Evolutionary conservation across 2,329 filamentous ascomycete species (phyloP).

Genomic region (Coniella vitis): DNA sequence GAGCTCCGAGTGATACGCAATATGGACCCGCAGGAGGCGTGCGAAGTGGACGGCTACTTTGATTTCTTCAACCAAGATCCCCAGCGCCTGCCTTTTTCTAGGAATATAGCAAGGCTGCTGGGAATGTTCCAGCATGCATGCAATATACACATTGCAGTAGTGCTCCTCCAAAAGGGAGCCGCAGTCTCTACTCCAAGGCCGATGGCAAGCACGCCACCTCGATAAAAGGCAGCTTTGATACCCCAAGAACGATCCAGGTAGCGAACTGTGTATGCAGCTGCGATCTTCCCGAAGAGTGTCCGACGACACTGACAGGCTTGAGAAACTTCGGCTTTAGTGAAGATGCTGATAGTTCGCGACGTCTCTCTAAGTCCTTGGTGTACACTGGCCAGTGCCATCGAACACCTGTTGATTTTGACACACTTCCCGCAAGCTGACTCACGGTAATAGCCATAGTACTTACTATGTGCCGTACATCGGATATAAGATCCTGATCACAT

Average conservation of each 20-base stretch:
- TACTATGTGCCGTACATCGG: too few species aligned
- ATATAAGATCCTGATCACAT: too few species aligned
- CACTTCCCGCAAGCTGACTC: too few species aligned
- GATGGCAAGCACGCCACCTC: conserved; percentile 29
- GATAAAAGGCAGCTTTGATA: conserved; percentile 25
- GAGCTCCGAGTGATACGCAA: conserved; percentile 48
- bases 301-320: conserved; percentile 20
- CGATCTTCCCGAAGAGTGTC: conserved; percentile 4
- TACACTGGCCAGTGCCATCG: too few species aligned
- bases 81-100: conserved; percentile 17
- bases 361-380: too few species aligned
- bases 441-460: too few species aligned
- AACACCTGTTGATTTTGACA: too few species aligned
- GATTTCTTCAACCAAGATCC: conserved; percentile 4
- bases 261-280: conserved; percentile 24
- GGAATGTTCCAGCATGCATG: conserved; percentile 25
- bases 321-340: too few species aligned
- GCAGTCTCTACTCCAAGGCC: conserved; percentile 19
- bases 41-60: conserved; percentile 29
- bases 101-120: conserved; percentile 25
- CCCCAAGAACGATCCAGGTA: conserved; percentile 24
- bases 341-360: too few species aligned
- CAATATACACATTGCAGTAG: conserved; percentile 14
- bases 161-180: conserved; percentile 18
- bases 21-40: conserved; percentile 39